Conservation (phyloP, 1,284 basidiomycete species). For the Rhodotorula sp. region DNA sequence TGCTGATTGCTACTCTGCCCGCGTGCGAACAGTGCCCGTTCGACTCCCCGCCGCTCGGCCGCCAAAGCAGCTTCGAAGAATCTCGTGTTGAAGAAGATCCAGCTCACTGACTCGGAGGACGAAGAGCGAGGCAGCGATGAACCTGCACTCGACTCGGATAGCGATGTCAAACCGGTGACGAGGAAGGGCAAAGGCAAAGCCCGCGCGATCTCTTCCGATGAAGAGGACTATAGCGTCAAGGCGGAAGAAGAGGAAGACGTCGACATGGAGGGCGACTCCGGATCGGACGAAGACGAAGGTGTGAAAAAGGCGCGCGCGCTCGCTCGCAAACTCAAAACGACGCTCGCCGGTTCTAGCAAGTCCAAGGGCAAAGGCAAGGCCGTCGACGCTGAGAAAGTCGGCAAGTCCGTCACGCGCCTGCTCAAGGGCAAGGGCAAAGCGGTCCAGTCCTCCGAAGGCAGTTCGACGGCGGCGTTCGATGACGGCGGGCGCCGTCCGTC, state of each 20-base stretch:
- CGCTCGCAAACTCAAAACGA: conserved; percentile 11
- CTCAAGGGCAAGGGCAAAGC: conserved; percentile 38
- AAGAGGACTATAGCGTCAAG: conserved; percentile 1
- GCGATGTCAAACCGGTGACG: conserved; percentile 1
- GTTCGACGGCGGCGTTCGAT: neutral
- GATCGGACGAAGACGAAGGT: conserved; percentile 3
- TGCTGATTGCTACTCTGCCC: neutral
- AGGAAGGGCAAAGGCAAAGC: conserved; percentile 11
- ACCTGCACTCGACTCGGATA: neutral
- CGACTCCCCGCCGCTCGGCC: conserved; percentile 15
- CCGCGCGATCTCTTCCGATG: neutral
- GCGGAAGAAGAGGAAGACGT: conserved; percentile 3
- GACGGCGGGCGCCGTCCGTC: neutral
- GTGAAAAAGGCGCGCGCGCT: conserved; percentile 12
- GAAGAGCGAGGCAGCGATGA: neutral
- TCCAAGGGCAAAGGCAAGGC: conserved; percentile 16
- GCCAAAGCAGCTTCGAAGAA: conserved; percentile 6
- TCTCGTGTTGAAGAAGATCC: neutral
- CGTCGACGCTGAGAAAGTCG: conserved; percentile 6
- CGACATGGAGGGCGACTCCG: neutral
- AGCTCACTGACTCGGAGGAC: conserved; percentile 21
- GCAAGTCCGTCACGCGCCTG: neutral
- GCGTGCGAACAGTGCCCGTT: neutral
- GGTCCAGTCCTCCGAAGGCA: neutral
- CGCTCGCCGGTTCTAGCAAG: neutral